Evolutionary conservation across 495 filamentous ascomycete genomes (phyloP), one percentile per base, ranked within the genome.

Genomic region (Aspergillus leporis): DNA sequence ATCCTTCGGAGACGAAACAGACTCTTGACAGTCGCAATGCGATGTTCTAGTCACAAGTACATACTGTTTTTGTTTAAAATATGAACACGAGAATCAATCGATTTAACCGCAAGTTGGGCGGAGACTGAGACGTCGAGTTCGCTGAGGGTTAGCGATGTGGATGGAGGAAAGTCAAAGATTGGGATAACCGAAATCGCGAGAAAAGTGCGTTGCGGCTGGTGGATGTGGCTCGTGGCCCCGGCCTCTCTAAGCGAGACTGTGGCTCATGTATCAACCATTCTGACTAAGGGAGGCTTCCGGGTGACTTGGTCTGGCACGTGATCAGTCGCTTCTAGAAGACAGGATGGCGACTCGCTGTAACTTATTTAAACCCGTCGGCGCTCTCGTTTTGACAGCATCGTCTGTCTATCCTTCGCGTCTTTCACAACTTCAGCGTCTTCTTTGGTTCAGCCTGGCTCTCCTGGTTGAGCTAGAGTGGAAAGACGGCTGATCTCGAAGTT

Each of bases 31-130:
- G 34, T 36, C 30, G n/a, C 19, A 47, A 22, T 4, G 34, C 6
- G 14, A 41, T 38, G 36, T 22, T 47, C 14, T 10, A 31, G 25
- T 22, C 16, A 36, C 23, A 55, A 36, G 21, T 2, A 73, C 74
- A 59, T 72, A 73, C 66, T 48, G 36, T 55, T 28, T 55, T 66
- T 57, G 58, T 68, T 63, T 40, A 48, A 56, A 68, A 65, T 65
- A 59, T 61, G 89, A 92, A 92, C 90, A 85, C 72, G 90, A 93
- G 90, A 87, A 80, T 87, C 90, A 93, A 93, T 93, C 90, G 83
- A 86, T 93, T 93, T 93, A 92, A 93, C 89, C 90, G 89, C 85
- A 67, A 74, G 74, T 81, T 85, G 81, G 77, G 85, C 90, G 90
- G 90, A 91, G 90, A 93, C 88, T 90, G 85, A 89, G 79, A 86